Base-by-base conservation (phyloP, 2,329 filamentous ascomycete species). In the Colletotrichum simmondsii region DNA sequence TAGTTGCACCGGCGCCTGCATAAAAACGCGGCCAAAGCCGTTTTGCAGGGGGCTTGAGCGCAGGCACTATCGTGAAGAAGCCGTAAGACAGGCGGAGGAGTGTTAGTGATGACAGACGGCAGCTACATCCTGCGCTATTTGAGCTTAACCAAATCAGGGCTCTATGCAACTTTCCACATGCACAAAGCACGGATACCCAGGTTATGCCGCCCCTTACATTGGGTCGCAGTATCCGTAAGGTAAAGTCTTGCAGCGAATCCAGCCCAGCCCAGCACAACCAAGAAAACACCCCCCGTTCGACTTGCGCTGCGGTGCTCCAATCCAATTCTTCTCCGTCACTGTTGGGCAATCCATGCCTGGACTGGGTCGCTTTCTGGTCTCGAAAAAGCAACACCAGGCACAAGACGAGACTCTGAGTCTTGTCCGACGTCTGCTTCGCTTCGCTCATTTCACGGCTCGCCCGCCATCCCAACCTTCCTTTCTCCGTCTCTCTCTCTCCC, bases 331-430 rank as follows among this genome's bases (percentile, higher is more conserved):
- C 37, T 12, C 67, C 60, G 53, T 64, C 54, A 26, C 37, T 65
- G 30, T 56, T 67, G 46, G 63, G 35, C 63, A 58, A 37, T 32
- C 58, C 60, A 22, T 68, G 57, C n/a, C 52, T 22, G 16, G 68
- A n/a, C 68, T 63, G 69, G 69, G 42, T 61, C 57, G 32, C 61
- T 60, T 73, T 70, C 14, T 56, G 42, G 30, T 49, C 59, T 70
- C 71, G 66, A 37, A 71, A 72, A 70, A 72, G 66, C 8, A 70
- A 71, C 46, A 65, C 60, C 71, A 57, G 66, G 54, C 71, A 57
- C 60, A 52, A 72, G 62, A 72, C 62, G 53, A 66, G 37, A 64
- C 14, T 30, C 56, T 28, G 42, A 56, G 32, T 66, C 30, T 71
- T 49, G 61, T 46, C 26, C 5, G 35, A n/a, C 35, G 19, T 37